phyloP scores from a whole-genome alignment of 371 early-diverging fungal genomes.

The Umbelopsis sp. region DNA sequence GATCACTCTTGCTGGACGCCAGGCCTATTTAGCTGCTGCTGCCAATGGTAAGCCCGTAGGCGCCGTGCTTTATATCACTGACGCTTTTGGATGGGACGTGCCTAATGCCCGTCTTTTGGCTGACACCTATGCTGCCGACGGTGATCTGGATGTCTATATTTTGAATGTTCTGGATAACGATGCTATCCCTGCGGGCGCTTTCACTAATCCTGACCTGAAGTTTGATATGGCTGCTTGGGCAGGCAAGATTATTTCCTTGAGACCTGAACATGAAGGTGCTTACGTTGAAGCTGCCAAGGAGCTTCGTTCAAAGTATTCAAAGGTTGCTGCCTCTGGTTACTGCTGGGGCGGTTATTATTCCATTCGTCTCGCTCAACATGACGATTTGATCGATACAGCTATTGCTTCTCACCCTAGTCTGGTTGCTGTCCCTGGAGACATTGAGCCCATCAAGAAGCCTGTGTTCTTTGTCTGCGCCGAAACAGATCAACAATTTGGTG shows the following conservation, averaged over 20 bases:
- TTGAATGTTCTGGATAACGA: background rate
- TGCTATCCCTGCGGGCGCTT: background rate
- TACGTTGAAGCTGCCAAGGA: background rate
- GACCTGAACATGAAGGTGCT: background rate
- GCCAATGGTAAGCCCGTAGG: background rate
- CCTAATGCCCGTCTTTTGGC: background rate
- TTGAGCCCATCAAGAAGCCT: background rate
- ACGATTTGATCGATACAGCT: background rate
- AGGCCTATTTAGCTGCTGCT: background rate
- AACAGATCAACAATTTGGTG: background rate
- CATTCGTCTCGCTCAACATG: slow-evolving; percentile 1
- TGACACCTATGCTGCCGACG: slow-evolving; percentile 8
- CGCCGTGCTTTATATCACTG: background rate
- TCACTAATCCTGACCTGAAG: background rate
- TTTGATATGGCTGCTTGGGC: background rate
- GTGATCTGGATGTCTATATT: background rate
- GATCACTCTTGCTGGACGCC: background rate
- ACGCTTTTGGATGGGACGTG: background rate
- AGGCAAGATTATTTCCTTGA: background rate
- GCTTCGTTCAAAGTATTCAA: background rate
- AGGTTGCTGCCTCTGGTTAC: slow-evolving; percentile 1
- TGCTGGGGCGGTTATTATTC: slow-evolving; percentile 5
- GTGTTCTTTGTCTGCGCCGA: slow-evolving; percentile 9
- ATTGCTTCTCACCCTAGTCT: slow-evolving; percentile 3
- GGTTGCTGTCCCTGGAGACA: background rate